A percentile compares a stretch with the other conserved stretches of the same genome.
Conservation (phyloP, 257 asterid species). For the Plectranthus barbatus region DNA sequence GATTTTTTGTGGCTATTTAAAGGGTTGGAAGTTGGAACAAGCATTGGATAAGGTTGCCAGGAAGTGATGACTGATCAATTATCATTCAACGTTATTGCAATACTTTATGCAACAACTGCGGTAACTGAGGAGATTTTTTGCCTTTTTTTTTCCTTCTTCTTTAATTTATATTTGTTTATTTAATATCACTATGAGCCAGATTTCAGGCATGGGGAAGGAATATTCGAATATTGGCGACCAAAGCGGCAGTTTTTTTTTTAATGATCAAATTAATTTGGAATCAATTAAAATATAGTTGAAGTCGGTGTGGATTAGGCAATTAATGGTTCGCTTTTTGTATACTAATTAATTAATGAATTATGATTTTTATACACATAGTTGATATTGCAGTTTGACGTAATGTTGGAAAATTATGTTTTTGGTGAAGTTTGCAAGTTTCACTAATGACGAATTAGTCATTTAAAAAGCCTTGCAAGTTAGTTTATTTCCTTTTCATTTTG, state of each 20-base stretch:
- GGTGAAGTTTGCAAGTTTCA: neutral
- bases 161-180: neutral
- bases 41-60: slow-evolving; percentile 41
- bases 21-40: slow-evolving; percentile 12
- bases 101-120: neutral
- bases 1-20: slow-evolving; percentile 10
- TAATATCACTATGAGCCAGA: neutral
- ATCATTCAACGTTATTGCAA: neutral
- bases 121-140: neutral
- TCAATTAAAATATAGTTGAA: neutral
- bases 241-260: neutral
- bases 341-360: neutral
- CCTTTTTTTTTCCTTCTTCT: neutral
- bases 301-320: neutral
- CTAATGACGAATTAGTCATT: neutral
- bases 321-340: neutral
- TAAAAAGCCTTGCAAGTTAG: neutral
- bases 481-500: neutral
- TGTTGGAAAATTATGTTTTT: neutral
- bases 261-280: neutral
- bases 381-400: neutral
- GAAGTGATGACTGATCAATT: no score
- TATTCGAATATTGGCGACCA: slow-evolving; percentile 5
- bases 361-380: neutral
- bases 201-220: neutral